Conservation (phyloP, 2,329 filamentous ascomycete species). For the Orbilia brochopaga region DNA sequence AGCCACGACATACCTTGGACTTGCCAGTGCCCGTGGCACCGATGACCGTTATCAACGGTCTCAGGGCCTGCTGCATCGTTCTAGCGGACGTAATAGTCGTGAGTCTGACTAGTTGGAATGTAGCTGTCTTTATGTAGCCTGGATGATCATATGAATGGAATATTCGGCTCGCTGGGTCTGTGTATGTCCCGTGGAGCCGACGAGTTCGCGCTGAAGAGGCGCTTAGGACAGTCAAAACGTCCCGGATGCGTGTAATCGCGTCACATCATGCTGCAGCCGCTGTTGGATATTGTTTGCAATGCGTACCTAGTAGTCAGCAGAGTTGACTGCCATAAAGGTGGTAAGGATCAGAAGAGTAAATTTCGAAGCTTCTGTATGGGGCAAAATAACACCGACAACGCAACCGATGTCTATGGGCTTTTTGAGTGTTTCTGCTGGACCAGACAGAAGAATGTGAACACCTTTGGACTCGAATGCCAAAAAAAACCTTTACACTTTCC, state of each 20-base stretch:
- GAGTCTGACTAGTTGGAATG: neutral
- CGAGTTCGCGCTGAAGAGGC: no score
- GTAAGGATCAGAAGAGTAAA: neutral
- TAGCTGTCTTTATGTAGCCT: no score
- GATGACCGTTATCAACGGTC: slow-evolving; percentile 77
- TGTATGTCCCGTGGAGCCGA: no score
- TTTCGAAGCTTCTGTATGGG: slow-evolving; percentile 21
- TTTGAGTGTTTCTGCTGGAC: slow-evolving; percentile 19
- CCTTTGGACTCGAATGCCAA: no score
- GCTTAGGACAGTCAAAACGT: no score
- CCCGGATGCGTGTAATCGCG: no score
- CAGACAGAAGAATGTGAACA: slow-evolving; percentile 18
- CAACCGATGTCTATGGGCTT: slow-evolving; percentile 20
- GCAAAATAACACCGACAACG: slow-evolving; percentile 26
- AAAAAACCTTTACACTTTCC: no score
- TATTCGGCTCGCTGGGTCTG: no score
- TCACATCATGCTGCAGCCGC: no score
- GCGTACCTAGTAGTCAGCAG: neutral
- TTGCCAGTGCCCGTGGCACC: slow-evolving; percentile 94
- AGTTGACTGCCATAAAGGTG: no score
- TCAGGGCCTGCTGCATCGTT: slow-evolving; percentile 45
- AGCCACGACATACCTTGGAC: slow-evolving; percentile 71
- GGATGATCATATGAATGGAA: no score
- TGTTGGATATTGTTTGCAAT: neutral
- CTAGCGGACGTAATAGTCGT: neutral